Evolutionary conservation across 495 filamentous ascomycete species (phyloP), one percentile per base, ranked within the genome.

Genomic region (Penicillium herquei): DNA sequence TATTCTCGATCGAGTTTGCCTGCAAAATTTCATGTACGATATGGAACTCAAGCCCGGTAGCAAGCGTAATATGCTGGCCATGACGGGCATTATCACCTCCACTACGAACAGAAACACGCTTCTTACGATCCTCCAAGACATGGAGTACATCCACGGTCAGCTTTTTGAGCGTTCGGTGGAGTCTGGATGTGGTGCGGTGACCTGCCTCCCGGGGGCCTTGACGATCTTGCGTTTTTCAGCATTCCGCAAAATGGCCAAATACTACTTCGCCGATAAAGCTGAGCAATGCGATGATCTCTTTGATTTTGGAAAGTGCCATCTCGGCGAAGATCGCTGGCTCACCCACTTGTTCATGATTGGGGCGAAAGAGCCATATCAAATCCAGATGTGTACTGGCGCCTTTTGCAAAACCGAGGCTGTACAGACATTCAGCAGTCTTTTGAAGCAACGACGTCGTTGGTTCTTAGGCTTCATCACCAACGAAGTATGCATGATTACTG

Each of bases 261-360:
- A 96, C 73, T 98, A 98, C 75, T 98, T 98, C 66, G 91, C 94
- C 12, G 94, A 98, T 73, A 96, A 97, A 66, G 91, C 91, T 13
- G 94, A 96, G 69, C 89, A 96, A 67, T 96, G 91, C 64, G 90
- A 96, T 39, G 94, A 98, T 73, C 80, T 98, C 16, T 98, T 98
- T 67, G 94, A 98, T 67, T 98, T 89, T 58, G 92, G 88, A 39
- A 98, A 97, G 72, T 92, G 90, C 62, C 92, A 98, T 72, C 73
- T 98, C 44, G 94, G 94, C 8, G 94, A 98, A 72, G 94, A 98
- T 73, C 83, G 94, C 41, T 98, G 94, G 93, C 79, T 98, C 54
- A 98, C 94, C 2, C 94, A 98, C 77, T 82, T 98, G 52, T 97
- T 98, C 78, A 98, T 98, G 94, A 94, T 98, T 62, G 93, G 92